A percentile compares a stretch with the other conserved stretches of the same genome.
These are phyloP conservation scores for Colletotrichum liaoningense DNA, from an alignment of 2,329 filamentous ascomycete species.

Conservation along the genomic window DNA sequence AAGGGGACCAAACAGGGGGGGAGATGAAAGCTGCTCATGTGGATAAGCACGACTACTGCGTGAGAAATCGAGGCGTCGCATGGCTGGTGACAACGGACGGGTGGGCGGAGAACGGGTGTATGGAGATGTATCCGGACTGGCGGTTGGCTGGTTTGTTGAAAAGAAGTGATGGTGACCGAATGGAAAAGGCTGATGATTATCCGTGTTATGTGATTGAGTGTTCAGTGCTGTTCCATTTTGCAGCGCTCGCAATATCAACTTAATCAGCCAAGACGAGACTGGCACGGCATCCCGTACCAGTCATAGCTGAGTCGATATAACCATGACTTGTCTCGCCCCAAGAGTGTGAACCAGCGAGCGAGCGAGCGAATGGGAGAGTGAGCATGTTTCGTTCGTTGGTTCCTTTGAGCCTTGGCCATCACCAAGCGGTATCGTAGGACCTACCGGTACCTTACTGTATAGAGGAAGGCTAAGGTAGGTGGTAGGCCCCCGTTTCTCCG, in stretches of 20 bases:
- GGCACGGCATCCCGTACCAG: neutral
- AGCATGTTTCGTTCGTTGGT: constrained; percentile 3
- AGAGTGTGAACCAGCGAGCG: neutral
- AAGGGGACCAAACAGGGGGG: constrained; percentile 5
- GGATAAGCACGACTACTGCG: neutral
- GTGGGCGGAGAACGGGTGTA: neutral
- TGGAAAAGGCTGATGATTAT: neutral
- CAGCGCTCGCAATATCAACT: neutral
- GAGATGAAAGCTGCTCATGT: neutral
- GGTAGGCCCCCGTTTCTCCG: neutral
- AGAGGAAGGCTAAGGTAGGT: neutral
- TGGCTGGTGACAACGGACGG: neutral
- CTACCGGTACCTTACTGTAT: no score
- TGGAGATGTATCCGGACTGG: neutral
- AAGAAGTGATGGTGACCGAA: neutral
- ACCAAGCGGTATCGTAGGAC: neutral
- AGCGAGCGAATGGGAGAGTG: neutral
- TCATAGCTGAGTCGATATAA: neutral
- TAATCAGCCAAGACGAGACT: neutral
- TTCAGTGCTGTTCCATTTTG: neutral
- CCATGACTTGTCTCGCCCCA: neutral
- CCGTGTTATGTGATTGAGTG: no score
- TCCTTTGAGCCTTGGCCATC: neutral
- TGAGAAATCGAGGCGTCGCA: neutral
- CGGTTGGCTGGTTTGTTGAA: neutral